These are phyloP conservation scores for Lathyrus aphaca DNA, from an alignment of 306 rosid genomes.

Conservation along the genomic window DNA sequence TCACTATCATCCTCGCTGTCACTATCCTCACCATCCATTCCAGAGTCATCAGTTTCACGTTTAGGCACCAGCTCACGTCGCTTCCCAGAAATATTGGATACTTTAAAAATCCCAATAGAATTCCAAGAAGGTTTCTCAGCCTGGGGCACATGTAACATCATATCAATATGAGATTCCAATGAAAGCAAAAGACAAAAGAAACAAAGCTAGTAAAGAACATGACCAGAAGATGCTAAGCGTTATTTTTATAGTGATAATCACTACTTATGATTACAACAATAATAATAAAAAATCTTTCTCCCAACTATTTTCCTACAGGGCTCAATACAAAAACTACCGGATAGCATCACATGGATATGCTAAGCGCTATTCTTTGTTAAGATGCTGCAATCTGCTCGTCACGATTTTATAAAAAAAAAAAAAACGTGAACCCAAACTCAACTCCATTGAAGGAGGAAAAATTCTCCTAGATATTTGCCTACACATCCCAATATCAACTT, in stretches of 20 bases:
- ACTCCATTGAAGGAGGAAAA: not conserved
- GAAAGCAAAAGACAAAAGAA: constrained; percentile 28
- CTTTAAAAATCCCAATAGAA: constrained; percentile 81
- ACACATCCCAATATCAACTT: constrained; percentile 8
- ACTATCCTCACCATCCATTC: constrained; percentile 69
- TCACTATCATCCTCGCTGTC: constrained; percentile 74
- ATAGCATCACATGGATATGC: not conserved
- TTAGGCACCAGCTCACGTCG: constrained; percentile 76
- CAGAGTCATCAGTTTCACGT: constrained; percentile 54
- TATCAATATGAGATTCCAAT: constrained; percentile 13
- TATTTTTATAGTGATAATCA: not conserved
- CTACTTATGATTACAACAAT: not conserved
- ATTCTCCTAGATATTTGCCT: constrained; percentile 1
- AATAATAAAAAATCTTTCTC: not conserved
- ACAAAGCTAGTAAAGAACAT: constrained; percentile 12
- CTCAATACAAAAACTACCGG: not conserved
- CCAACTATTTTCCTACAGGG: not conserved
- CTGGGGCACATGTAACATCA: constrained; percentile 48
- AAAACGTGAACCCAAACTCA: not conserved
- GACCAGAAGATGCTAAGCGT: not conserved
- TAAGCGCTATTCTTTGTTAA: too few relatives aligned
- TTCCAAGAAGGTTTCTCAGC: constrained; percentile 83
- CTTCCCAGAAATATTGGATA: constrained; percentile 83
- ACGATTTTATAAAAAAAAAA: not conserved
- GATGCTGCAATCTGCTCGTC: not conserved